Percentiles rank a stretch among this genome's conserved stretches.
Conservation (phyloP, 345 rosid genomes). For the Gossypium ekmanianum region DNA sequence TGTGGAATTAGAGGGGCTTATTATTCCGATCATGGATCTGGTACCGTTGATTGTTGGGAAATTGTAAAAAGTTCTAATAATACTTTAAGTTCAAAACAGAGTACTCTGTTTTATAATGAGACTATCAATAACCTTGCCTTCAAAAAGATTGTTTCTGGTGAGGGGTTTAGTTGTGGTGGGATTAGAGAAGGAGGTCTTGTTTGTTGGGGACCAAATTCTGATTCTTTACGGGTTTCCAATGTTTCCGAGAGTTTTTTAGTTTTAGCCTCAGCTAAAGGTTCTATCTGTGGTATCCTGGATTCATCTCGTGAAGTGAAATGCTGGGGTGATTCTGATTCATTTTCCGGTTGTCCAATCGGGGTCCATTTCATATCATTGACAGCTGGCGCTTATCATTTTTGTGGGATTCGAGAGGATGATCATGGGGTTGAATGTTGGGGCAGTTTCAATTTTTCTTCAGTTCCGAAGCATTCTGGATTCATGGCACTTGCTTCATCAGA, state of each 20-base stretch:
- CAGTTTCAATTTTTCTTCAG: conserved; percentile 47
- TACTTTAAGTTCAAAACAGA: conserved; percentile 37
- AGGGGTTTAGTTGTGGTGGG: conserved; percentile 83
- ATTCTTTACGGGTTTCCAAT: conserved; percentile 39
- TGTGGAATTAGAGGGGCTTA: conserved; percentile 91
- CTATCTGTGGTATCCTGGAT: conserved; percentile 57
- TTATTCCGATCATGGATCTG: conserved; percentile 61
- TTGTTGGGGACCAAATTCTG: conserved; percentile 79
- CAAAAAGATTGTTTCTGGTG: conserved; percentile 63
- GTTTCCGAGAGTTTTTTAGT: conserved; percentile 34
- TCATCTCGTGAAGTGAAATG: conserved; percentile 51
- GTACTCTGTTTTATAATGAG: conserved; percentile 40
- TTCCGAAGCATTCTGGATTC: conserved; percentile 72
- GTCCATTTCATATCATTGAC: conserved; percentile 52
- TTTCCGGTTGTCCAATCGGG: conserved; percentile 27
- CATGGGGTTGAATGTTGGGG: conserved; percentile 94
- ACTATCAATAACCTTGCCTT: conserved; percentile 45
- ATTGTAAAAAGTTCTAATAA: conserved; percentile 34
- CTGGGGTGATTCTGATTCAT: conserved; percentile 56
- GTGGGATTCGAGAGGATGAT: conserved; percentile 76
- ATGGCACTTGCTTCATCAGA: conserved; percentile 86
- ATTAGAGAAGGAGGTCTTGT: conserved; percentile 62
- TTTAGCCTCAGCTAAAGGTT: conserved; percentile 53
- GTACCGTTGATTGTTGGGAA: conserved; percentile 79
- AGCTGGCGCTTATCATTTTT: conserved; percentile 73